A percentile compares a stretch with the other conserved stretches of the same genome.
Conservation (phyloP, 176 grass and related monocot species). For the Avena insularis region DNA sequence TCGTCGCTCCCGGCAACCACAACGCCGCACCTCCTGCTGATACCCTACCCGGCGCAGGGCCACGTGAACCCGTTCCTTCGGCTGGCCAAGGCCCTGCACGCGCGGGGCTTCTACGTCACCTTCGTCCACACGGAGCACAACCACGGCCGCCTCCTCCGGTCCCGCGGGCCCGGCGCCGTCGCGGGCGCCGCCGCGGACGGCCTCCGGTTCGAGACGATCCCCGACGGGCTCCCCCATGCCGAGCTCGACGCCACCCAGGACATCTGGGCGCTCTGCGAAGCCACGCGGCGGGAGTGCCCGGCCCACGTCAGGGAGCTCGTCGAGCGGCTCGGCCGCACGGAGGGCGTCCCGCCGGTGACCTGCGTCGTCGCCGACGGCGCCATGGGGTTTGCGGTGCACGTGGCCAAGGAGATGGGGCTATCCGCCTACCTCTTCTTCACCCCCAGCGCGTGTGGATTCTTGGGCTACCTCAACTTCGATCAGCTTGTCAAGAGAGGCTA, state of each 20-base stretch:
- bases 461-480: too few species aligned
- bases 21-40: constrained; percentile 50
- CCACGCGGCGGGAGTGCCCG: constrained; percentile 47
- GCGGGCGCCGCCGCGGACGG: constrained; percentile 21
- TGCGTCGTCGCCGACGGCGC: constrained; percentile 66
- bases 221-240: constrained; percentile 57
- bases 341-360: constrained; percentile 46
- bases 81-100: constrained; percentile 62
- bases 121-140: constrained; percentile 79
- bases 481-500: too few species aligned
- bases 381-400: constrained; percentile 61
- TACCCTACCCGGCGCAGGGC: constrained; percentile 80
- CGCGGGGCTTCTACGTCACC: constrained; percentile 59
- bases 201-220: constrained; percentile 61
- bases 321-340: constrained; percentile 22
- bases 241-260: constrained; percentile 68
- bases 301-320: constrained; percentile 44
- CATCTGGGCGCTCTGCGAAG: constrained; percentile 57
- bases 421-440: constrained; percentile 59
- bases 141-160: constrained; percentile 60
- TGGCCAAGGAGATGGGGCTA: constrained; percentile 64
- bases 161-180: constrained; percentile 35
- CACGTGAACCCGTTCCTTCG: constrained; percentile 72
- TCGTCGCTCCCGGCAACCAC: neutral
- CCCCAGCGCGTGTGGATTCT: constrained; percentile 34